Evolutionary conservation across 129 eudicot genomes (phyloP).

Genomic region (Centrapalus pauciflorus): DNA sequence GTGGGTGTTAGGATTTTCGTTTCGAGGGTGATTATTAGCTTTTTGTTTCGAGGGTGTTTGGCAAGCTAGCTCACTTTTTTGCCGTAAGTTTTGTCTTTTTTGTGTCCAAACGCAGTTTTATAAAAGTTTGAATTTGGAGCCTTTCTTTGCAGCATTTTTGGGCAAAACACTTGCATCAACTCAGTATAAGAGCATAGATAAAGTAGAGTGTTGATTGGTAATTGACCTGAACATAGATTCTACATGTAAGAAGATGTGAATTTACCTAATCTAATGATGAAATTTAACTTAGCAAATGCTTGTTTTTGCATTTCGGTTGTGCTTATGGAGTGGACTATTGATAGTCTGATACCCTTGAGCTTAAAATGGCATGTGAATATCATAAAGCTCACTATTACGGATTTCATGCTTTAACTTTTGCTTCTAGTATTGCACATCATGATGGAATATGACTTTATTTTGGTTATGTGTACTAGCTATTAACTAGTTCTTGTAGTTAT

Average conservation of each 20-base stretch:
- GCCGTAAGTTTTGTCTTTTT: too few species aligned
- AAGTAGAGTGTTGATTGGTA: neutral
- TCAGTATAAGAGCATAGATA: neutral
- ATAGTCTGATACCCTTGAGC: neutral
- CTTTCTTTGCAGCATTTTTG: too few species aligned
- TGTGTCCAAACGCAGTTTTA: too few species aligned
- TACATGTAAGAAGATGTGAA: neutral
- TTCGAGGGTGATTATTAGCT: too few species aligned
- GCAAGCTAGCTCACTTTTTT: too few species aligned
- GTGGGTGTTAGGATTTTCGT: too few species aligned
- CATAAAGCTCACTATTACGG: neutral
- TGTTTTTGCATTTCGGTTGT: neutral
- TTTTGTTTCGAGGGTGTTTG: too few species aligned
- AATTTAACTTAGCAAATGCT: neutral
- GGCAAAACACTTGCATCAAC: too few species aligned
- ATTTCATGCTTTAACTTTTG: neutral
- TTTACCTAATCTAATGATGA: neutral
- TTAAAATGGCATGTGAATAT: neutral
- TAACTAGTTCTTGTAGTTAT: neutral
- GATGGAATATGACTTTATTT: neutral
- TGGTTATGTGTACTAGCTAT: neutral
- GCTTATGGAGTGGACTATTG: neutral
- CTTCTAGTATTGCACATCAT: neutral
- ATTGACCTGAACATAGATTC: neutral
- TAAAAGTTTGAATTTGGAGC: too few species aligned